Evolutionary conservation across 306 rosid genomes (phyloP).

Genomic region (Castanea crenata): DNA sequence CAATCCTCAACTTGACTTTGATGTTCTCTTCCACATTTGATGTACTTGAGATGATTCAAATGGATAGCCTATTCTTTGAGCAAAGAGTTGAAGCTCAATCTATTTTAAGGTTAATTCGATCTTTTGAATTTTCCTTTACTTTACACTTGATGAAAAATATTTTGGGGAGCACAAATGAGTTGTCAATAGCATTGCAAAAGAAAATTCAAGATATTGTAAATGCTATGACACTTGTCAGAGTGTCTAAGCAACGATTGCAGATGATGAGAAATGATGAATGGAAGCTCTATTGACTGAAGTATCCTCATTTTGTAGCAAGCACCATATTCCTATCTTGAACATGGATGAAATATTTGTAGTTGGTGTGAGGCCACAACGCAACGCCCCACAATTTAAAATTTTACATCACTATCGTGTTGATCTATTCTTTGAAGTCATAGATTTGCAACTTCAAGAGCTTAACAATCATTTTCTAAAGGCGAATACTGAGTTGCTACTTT

Average conservation of each 20-base stretch:
- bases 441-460: not conserved
- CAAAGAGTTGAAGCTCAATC: not conserved
- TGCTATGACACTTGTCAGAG: not conserved
- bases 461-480: not conserved
- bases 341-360: not conserved
- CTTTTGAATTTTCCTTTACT: not conserved
- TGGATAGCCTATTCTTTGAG: not conserved
- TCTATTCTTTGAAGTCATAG: not conserved
- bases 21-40: not conserved
- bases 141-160: not conserved
- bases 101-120: too few relatives aligned
- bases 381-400: not conserved
- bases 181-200: not conserved
- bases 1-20: not conserved
- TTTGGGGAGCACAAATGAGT: not conserved
- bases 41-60: not conserved
- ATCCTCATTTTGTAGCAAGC: not conserved
- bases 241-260: not conserved
- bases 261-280: not conserved
- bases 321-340: not conserved
- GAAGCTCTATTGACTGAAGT: not conserved
- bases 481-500: not conserved
- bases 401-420: not conserved
- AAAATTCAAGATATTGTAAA: slow-evolving; percentile 12
- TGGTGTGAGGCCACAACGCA: not conserved